These are phyloP conservation scores for Bacidia rubella DNA, from an alignment of 495 filamentous ascomycete genomes.

Conservation along the genomic window DNA sequence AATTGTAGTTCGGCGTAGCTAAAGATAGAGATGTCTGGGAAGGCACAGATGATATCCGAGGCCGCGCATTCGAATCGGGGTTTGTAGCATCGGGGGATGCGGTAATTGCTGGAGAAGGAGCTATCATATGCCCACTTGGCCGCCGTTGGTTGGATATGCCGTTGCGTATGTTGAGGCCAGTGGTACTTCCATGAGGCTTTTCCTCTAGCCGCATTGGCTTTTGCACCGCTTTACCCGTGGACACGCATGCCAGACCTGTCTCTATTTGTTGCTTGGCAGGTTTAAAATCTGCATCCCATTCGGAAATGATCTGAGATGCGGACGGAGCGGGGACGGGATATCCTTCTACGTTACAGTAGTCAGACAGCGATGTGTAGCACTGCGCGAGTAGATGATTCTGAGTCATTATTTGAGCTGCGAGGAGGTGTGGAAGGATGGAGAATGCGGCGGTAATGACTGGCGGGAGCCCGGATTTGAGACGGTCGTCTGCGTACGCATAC, in stretches of 20 bases:
- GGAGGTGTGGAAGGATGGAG: slow-evolving; percentile 64
- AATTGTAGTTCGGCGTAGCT: slow-evolving; percentile 19
- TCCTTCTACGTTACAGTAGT: slow-evolving; percentile 56
- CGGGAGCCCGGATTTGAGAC: slow-evolving; percentile 62
- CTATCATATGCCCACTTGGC: slow-evolving; percentile 19
- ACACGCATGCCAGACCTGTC: slow-evolving; percentile 48
- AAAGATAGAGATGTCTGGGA: slow-evolving; percentile 18
- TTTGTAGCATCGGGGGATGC: slow-evolving; percentile 19
- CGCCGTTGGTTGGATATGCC: slow-evolving; percentile 18
- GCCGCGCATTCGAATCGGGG: slow-evolving; percentile 13
- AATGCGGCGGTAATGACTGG: slow-evolving; percentile 60
- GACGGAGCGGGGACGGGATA: slow-evolving; percentile 63
- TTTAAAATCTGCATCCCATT: slow-evolving; percentile 54
- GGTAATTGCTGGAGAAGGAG: slow-evolving; percentile 18
- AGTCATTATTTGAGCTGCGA: slow-evolving; percentile 59
- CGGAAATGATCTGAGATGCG: slow-evolving; percentile 55
- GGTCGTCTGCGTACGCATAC: slow-evolving; percentile 71
- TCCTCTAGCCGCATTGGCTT: slow-evolving; percentile 40
- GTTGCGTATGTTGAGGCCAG: slow-evolving; percentile 26
- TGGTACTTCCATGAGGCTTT: slow-evolving; percentile 23
- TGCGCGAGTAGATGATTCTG: slow-evolving; percentile 75
- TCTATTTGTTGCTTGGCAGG: slow-evolving; percentile 60
- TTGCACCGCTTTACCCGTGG: slow-evolving; percentile 62
- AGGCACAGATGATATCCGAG: slow-evolving; percentile 16
- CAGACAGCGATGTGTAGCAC: slow-evolving; percentile 72